Conservation (phyloP, 2,329 filamentous ascomycete genomes). For the Sclerotinia glacialis region DNA sequence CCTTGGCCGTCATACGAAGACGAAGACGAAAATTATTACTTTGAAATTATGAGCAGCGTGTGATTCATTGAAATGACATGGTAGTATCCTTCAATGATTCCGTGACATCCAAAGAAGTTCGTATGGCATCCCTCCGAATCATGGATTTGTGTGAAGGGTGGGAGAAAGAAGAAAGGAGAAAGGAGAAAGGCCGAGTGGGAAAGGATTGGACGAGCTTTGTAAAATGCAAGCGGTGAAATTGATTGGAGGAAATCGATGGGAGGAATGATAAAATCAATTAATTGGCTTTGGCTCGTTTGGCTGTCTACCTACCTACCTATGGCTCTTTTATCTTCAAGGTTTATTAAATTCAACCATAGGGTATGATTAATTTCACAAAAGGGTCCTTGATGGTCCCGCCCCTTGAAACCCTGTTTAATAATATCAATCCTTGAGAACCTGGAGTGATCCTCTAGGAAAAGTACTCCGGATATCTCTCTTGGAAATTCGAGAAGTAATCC, state of each 20-base stretch:
- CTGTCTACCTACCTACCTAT: background rate
- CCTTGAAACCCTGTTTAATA: background rate
- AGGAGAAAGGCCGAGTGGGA: constrained; percentile 14
- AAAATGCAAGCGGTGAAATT: background rate
- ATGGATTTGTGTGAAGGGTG: constrained; percentile 5
- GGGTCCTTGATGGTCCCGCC: constrained; percentile 11
- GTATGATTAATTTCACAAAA: background rate
- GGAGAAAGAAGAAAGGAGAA: no score
- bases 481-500: background rate
- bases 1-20: constrained; percentile 14
- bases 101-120: background rate
- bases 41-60: constrained; percentile 16
- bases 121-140: background rate
- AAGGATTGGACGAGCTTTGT: constrained; percentile 13
- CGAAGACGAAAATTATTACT: constrained; percentile 13
- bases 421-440: background rate
- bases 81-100: constrained; percentile 8
- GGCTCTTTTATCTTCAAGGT: background rate
- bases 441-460: constrained; percentile 6
- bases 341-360: background rate
- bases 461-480: constrained; percentile 2
- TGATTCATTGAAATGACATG: constrained; percentile 13
- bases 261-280: background rate
- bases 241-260: background rate
- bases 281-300: background rate